Conservation (phyloP, 1,284 basidiomycete genomes). For the Agroathelia rolfsii region DNA sequence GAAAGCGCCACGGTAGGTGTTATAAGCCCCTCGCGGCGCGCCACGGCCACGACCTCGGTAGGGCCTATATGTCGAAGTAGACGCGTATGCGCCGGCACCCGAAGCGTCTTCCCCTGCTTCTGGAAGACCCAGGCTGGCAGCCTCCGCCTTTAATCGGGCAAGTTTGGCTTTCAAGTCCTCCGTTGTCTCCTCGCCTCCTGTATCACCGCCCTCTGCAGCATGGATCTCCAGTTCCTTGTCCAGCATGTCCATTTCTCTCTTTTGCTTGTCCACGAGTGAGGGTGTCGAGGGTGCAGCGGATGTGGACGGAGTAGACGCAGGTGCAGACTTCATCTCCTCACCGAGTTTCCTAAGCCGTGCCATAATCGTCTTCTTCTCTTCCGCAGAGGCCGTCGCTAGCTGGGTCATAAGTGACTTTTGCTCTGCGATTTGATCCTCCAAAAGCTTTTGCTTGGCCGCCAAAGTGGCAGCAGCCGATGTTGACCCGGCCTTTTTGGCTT, state of each 20-base stretch:
- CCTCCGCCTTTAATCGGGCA: slow-evolving; percentile 78
- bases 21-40: slow-evolving; percentile 45
- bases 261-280: slow-evolving; percentile 9
- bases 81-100: too few species aligned
- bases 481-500: slow-evolving; percentile 18
- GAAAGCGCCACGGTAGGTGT: slow-evolving; percentile 49
- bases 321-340: slow-evolving; percentile 61
- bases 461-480: slow-evolving; percentile 35
- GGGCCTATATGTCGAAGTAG: slow-evolving; percentile 41
- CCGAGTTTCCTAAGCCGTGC: slow-evolving; percentile 67
- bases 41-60: slow-evolving; percentile 70
- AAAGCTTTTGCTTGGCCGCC: slow-evolving; percentile 63
- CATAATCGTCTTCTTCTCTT: slow-evolving; percentile 80
- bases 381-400: slow-evolving; percentile 48
- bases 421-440: slow-evolving; percentile 82
- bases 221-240: slow-evolving; percentile 72
- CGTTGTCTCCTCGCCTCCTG: slow-evolving; percentile 42
- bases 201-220: slow-evolving; percentile 27
- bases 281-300: too few species aligned
- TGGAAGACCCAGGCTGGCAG: slow-evolving; percentile 69
- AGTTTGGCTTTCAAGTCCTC: slow-evolving; percentile 74
- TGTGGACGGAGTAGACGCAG: slow-evolving; percentile 20
- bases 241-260: slow-evolving; percentile 46
- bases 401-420: slow-evolving; percentile 82
- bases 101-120: slow-evolving; percentile 30